phyloP scores from a whole-genome alignment of 75 land plant species.

The Cryptomeria japonica region DNA sequence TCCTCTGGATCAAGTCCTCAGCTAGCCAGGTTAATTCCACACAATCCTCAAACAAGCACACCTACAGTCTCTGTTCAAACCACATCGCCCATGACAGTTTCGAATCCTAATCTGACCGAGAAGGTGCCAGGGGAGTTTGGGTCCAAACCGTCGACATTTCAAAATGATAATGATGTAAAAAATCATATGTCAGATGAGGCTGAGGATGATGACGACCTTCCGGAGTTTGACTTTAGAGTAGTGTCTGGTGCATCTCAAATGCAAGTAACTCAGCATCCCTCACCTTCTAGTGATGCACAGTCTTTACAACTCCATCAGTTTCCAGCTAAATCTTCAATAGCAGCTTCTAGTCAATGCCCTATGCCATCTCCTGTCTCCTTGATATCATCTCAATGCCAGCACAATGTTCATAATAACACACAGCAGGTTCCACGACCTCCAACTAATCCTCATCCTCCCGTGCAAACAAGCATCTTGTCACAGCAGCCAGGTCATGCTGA shows the following conservation, averaged over 20 bases:
- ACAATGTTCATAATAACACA: not conserved
- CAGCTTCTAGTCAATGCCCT: not conserved
- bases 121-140: not conserved
- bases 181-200: conserved; percentile 6
- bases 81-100: not conserved
- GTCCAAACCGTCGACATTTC: not conserved
- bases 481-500: not conserved
- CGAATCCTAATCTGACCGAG: not conserved
- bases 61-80: not conserved
- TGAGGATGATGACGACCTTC: conserved; percentile 68
- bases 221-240: conserved; percentile 66
- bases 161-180: not conserved
- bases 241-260: conserved; percentile 19
- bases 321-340: not conserved
- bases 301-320: not conserved
- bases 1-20: not conserved
- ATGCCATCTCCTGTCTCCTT: conserved; percentile 1
- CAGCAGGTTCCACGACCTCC: not conserved
- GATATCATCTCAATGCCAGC: not conserved
- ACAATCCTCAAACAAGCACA: not conserved
- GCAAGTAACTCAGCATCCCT: not conserved
- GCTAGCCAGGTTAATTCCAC: not conserved
- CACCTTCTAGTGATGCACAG: not conserved
- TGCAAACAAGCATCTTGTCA: not conserved
- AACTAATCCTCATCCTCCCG: not conserved